phyloP scores from a whole-genome alignment of 768 basidiomycete genomes.

The Fomitopsis serialis region DNA sequence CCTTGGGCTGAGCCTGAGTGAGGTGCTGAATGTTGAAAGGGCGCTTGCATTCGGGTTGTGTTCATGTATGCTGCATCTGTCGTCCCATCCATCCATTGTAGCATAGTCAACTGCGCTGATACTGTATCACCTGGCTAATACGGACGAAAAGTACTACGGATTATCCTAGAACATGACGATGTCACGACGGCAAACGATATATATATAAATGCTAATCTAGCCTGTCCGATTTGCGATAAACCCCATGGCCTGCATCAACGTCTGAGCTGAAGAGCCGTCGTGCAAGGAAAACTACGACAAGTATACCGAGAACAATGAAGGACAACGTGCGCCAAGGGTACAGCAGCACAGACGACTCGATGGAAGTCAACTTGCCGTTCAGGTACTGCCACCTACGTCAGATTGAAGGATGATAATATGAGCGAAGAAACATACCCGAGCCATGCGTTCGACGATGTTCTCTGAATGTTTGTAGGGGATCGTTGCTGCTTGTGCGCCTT shows the following conservation, averaged over 20 bases:
- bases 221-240: conserved; percentile 7
- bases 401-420: neutral
- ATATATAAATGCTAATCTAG: neutral
- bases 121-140: neutral
- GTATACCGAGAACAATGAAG: conserved; percentile 16
- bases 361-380: conserved; percentile 20
- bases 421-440: conserved; percentile 41
- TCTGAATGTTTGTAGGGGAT: conserved; percentile 60
- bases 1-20: conserved; percentile 17
- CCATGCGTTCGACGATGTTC: conserved; percentile 60
- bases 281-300: conserved; percentile 15
- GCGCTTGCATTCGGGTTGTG: neutral
- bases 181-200: neutral
- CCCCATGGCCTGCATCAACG: conserved; percentile 11
- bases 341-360: conserved; percentile 20
- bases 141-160: neutral
- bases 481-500: conserved; percentile 51
- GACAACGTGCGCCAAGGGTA: conserved; percentile 22
- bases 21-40: neutral
- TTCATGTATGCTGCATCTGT: too few relatives aligned
- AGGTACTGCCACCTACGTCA: conserved; percentile 20
- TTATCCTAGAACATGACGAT: neutral
- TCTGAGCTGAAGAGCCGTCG: conserved; percentile 17
- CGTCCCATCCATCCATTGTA: neutral
- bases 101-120: neutral